Evolutionary conservation across 208 protist genomes (phyloP), one percentile per base, ranked within the genome.

Genomic region (Leishmania aethiopica): DNA sequence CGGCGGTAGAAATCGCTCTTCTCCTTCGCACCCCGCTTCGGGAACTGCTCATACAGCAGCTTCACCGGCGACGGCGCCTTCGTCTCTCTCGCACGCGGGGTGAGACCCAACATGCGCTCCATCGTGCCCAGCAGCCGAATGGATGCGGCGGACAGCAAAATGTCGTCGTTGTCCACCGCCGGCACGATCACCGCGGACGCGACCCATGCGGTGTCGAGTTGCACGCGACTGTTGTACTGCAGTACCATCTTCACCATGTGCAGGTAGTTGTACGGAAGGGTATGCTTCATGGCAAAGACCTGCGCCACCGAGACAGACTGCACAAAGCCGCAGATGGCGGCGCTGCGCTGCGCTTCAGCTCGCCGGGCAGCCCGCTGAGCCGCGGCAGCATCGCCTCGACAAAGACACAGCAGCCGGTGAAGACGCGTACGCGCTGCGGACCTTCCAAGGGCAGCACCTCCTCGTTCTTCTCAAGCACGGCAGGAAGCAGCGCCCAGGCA

Each of bases 201-300:
- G 22, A 96, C 85, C 91, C 92, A 96, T 45, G 80, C 79, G 42
- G 89, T 83, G 80, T 96, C 92, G 19, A 97, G 87, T 49, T 91
- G 83, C 60, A 97, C 89, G 64, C 92, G 91, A 72, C 83, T 92
- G 83, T 96, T 96, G 86, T 97, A 97, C 87, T 95, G 88, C 80
- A 96, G 15, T 3, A 96, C 87, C 89, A 96, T 94, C 85, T 95
- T 96, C 17, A 96, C 57, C 11, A 87, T 83, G 82, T 96, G 95
- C 28, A 97, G 82, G 79, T 94, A 97, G 79, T 89, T 89, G 89
- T 93, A 95, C 47, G 90, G 88, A 5, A 94, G 77, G n/a, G 95
- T 97, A 84, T 95, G 89, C 85, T 96, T 96, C 90, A 97, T 96
- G 47, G 66, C 83, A 78, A 94, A 97, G 47, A 97, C 86, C 51